phyloP scores from a whole-genome alignment of 345 rosid genomes.

The Eucalyptus tenuipes region DNA sequence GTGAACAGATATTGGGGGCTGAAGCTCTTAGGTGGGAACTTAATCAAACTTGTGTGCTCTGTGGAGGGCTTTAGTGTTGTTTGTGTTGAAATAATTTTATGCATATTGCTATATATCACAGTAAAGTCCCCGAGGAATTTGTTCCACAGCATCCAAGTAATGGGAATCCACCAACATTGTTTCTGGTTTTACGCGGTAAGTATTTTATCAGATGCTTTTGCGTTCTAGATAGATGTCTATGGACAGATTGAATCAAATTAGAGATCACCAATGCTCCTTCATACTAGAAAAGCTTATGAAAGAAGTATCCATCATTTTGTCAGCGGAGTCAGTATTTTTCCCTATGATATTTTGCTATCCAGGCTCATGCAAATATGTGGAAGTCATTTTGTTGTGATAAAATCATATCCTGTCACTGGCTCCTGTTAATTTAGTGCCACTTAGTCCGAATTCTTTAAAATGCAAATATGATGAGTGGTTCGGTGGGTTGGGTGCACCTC shows the following conservation, averaged over 20 bases:
- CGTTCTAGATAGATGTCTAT: background rate
- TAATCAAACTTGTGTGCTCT: background rate
- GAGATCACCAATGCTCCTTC: background rate
- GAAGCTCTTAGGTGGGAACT: constrained; percentile 72
- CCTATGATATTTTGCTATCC: background rate
- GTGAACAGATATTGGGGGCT: constrained; percentile 85
- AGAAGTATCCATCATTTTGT: background rate
- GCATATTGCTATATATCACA: constrained; percentile 19
- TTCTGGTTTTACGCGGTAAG: constrained; percentile 76
- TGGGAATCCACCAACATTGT: constrained; percentile 89
- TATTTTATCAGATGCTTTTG: background rate
- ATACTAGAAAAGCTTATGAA: background rate
- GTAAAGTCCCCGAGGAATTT: constrained; percentile 74
- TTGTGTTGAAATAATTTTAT: background rate
- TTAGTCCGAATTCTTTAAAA: background rate
- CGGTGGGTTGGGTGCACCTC: background rate
- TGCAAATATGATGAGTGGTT: background rate
- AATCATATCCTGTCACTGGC: background rate
- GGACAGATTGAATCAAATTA: background rate
- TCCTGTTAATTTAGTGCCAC: background rate
- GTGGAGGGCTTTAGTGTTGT: background rate
- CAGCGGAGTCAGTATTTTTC: background rate
- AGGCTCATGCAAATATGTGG: background rate
- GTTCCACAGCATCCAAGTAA: constrained; percentile 70
- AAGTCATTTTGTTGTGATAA: background rate